These are phyloP conservation scores for Papiliotrema flavescens DNA, from an alignment of 1,284 basidiomycete species.

Conservation along the genomic window DNA sequence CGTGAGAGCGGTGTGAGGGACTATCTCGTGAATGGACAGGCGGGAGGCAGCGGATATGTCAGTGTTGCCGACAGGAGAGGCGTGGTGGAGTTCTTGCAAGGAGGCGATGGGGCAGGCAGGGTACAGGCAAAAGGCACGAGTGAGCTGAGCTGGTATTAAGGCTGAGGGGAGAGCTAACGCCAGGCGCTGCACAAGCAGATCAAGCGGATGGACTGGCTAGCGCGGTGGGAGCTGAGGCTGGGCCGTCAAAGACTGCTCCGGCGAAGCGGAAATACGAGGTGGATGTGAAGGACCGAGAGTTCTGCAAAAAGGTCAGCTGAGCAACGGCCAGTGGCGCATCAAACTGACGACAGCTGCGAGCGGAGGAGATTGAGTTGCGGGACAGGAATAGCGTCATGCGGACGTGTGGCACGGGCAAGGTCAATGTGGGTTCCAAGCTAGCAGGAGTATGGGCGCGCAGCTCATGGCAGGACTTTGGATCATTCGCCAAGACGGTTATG, in stretches of 20 bases:
- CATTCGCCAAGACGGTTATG: constrained; percentile 39
- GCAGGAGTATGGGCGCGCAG: constrained; percentile 1
- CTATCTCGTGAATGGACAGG: constrained; percentile 78
- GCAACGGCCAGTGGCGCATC: neutral
- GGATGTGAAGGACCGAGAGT: constrained; percentile 70
- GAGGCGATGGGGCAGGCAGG: constrained; percentile 54
- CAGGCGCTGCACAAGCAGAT: neutral
- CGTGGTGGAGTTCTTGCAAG: constrained; percentile 78
- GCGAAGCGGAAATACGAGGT: constrained; percentile 73
- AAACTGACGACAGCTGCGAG: constrained; percentile 26
- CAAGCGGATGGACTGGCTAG: constrained; percentile 27
- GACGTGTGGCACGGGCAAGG: constrained; percentile 34
- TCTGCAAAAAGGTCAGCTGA: constrained; percentile 62
- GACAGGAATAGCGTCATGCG: constrained; percentile 43
- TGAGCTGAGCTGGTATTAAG: constrained; percentile 47
- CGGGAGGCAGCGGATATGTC: constrained; percentile 69
- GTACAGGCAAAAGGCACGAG: constrained; percentile 58
- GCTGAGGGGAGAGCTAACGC: constrained; percentile 25
- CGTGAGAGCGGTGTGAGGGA: constrained; percentile 70
- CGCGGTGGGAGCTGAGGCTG: constrained; percentile 44
- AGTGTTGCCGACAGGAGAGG: constrained; percentile 78
- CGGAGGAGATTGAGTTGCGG: constrained; percentile 41
- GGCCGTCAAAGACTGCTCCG: constrained; percentile 50
- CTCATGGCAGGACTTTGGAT: constrained; percentile 32
- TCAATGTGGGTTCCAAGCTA: constrained; percentile 25